Percentiles rank a stretch among this genome's conserved stretches.
Conservation (phyloP, 2,329 filamentous ascomycete species). For the Bipolaris oryzae region DNA sequence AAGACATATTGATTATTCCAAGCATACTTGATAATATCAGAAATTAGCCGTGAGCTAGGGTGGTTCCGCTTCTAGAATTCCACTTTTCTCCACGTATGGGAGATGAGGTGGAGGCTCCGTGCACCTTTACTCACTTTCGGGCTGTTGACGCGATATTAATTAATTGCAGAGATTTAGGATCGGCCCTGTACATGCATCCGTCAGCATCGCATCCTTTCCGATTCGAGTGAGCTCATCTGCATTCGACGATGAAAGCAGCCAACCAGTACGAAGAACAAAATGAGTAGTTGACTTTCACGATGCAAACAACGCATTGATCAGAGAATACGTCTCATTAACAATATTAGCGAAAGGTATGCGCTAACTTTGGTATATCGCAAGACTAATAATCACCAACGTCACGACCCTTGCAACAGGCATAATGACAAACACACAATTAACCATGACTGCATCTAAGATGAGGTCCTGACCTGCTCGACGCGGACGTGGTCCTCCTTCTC, state of each 20-base stretch:
- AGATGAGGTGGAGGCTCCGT: neutral
- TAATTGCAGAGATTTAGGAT: neutral
- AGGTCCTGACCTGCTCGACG: slow-evolving; percentile 20
- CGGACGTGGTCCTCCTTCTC: slow-evolving; percentile 35
- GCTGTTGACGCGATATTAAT: neutral
- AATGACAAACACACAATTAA: neutral
- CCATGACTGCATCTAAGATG: slow-evolving; percentile 5
- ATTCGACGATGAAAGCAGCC: neutral
- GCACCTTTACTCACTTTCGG: neutral
- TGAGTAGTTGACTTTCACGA: neutral
- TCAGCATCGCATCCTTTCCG: neutral
- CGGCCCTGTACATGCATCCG: neutral
- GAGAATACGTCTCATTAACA: slow-evolving; percentile 5
- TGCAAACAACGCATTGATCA: neutral
- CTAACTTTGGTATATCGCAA: slow-evolving; percentile 8
- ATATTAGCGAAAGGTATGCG: slow-evolving; percentile 3
- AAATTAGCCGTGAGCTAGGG: neutral
- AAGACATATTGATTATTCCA: neutral
- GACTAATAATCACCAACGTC: slow-evolving; percentile 2
- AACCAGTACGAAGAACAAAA: neutral
- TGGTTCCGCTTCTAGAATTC: neutral
- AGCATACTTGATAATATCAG: neutral
- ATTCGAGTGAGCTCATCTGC: neutral
- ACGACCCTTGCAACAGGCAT: neutral
- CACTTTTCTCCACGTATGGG: neutral